Evolutionary conservation across 1,284 basidiomycete genomes (phyloP).

Genomic region (Pseudozyma thailandica): DNA sequence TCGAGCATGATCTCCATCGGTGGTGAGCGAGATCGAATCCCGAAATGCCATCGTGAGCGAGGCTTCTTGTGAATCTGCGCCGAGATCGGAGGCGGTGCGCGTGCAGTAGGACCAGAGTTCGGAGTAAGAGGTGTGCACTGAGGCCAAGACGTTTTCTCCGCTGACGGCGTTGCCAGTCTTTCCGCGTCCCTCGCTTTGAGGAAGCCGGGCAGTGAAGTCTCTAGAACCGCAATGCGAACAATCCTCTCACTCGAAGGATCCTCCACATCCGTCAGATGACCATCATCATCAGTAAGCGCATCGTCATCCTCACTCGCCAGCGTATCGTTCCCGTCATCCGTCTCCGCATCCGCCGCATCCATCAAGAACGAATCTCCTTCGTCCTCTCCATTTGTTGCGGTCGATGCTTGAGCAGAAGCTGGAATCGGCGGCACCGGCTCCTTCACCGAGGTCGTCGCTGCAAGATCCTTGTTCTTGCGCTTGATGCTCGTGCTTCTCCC

Average conservation of each 20-base stretch:
- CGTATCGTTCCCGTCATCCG: constrained; percentile 57
- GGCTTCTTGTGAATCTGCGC: constrained; percentile 47
- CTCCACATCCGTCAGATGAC: constrained; percentile 44
- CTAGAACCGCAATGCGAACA: constrained; percentile 53
- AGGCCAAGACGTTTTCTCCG: constrained; percentile 45
- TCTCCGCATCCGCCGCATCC: constrained; percentile 48
- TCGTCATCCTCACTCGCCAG: constrained; percentile 56
- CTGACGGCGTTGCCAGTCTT: constrained; percentile 34
- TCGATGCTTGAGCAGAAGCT: constrained; percentile 8
- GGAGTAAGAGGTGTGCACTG: constrained; percentile 31
- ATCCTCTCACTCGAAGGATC: constrained; percentile 39
- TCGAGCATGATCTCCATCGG: constrained; percentile 99
- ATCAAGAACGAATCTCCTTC: constrained; percentile 29
- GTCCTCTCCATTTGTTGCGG: constrained; percentile 12
- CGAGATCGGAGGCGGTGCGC: constrained; percentile 19
- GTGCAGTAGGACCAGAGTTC: constrained; percentile 6
- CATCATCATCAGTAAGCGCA: constrained; percentile 54
- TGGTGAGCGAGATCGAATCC: constrained; percentile 90
- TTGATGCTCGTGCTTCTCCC: constrained; percentile 53
- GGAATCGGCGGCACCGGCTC: constrained; percentile 32
- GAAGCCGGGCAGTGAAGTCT: constrained; percentile 52
- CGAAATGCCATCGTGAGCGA: constrained; percentile 88
- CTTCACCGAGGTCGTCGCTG: constrained; percentile 6
- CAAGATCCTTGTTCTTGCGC: constrained; percentile 31
- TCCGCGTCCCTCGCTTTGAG: constrained; percentile 39